These are phyloP conservation scores for Ogataea pini DNA, from an alignment of 805 yeast species.

Conservation along the genomic window DNA sequence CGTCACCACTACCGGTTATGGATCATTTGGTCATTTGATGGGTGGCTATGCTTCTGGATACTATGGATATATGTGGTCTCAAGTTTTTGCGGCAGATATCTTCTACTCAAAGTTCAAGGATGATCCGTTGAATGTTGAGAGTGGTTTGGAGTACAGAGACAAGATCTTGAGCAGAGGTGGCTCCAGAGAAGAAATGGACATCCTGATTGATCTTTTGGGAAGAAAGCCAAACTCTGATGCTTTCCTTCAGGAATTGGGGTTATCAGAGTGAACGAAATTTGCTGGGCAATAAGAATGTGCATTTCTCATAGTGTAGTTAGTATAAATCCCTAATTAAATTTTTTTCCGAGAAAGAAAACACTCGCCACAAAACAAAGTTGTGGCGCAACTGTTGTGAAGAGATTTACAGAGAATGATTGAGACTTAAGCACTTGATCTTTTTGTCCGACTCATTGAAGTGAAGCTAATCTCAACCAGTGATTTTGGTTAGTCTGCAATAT, in stretches of 20 bases:
- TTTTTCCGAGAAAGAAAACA: too few relatives aligned
- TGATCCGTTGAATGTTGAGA: slow-evolving; percentile 63
- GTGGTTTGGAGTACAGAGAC: slow-evolving; percentile 71
- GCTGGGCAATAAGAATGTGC: too few relatives aligned
- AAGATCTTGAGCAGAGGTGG: slow-evolving; percentile 72
- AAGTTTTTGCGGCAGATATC: slow-evolving; percentile 83
- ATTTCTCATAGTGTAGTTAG: too few relatives aligned
- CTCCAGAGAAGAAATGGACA: slow-evolving; percentile 65
- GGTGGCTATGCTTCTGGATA: slow-evolving; percentile 87
- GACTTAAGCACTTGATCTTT: too few relatives aligned
- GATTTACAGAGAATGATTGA: too few relatives aligned
- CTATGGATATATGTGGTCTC: slow-evolving; percentile 85
- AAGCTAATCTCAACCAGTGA: too few relatives aligned
- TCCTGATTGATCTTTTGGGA: slow-evolving; percentile 65
- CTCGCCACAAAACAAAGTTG: too few relatives aligned
- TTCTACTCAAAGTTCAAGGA: slow-evolving; percentile 66
- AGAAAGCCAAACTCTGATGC: slow-evolving; percentile 75
- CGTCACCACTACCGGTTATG: slow-evolving; percentile 61
- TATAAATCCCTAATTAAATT: too few relatives aligned
- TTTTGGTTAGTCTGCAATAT: too few relatives aligned
- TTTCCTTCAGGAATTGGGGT: slow-evolving; percentile 67
- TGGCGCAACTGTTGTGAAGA: too few relatives aligned
- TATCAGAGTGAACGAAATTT: slow-evolving; percentile 19
- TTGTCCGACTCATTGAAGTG: too few relatives aligned
- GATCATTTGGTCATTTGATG: slow-evolving; percentile 78